A percentile compares a stretch with the other conserved stretches of the same genome.
Evolutionary conservation across 371 early-diverging fungal genomes (phyloP).

Genomic region (Mucor sp.): DNA sequence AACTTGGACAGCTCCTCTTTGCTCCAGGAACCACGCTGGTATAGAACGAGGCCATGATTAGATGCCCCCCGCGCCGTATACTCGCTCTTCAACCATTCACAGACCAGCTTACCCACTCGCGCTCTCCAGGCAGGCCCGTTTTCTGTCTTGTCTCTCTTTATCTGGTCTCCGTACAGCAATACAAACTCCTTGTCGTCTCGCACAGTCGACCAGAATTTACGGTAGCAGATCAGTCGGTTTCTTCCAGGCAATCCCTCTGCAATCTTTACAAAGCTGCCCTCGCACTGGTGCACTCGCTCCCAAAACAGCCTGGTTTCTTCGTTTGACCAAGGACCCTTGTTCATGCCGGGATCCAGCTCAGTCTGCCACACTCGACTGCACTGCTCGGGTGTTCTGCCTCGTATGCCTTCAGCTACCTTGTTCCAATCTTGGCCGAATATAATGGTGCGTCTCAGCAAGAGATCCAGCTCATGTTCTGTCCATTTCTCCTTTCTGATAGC

Average conservation of each 20-base stretch:
- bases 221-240: constrained; percentile 15
- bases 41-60: not conserved
- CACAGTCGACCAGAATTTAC: constrained; percentile 25
- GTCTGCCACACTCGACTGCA: constrained; percentile 30
- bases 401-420: constrained; percentile 45
- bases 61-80: not conserved
- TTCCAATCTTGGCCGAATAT: constrained; percentile 44
- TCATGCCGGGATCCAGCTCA: constrained; percentile 30
- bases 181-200: constrained; percentile 12
- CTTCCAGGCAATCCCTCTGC: constrained; percentile 28
- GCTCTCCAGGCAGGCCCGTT: constrained; percentile 23
- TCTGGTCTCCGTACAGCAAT: constrained; percentile 15
- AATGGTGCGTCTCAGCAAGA: constrained; percentile 38
- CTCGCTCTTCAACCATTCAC: constrained; percentile 15
- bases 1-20: constrained; percentile 14
- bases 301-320: constrained; percentile 39
- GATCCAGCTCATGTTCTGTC: constrained; percentile 36
- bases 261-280: constrained; percentile 25
- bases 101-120: constrained; percentile 23
- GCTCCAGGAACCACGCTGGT: constrained; percentile 21
- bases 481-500: constrained; percentile 15
- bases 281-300: constrained; percentile 14
- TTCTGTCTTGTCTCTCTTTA: constrained; percentile 13
- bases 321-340: constrained; percentile 19
- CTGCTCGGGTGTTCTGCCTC: constrained; percentile 25